phyloP scores from a whole-genome alignment of 208 protist species.

The Leptomonas pyrrhocoris region DNA sequence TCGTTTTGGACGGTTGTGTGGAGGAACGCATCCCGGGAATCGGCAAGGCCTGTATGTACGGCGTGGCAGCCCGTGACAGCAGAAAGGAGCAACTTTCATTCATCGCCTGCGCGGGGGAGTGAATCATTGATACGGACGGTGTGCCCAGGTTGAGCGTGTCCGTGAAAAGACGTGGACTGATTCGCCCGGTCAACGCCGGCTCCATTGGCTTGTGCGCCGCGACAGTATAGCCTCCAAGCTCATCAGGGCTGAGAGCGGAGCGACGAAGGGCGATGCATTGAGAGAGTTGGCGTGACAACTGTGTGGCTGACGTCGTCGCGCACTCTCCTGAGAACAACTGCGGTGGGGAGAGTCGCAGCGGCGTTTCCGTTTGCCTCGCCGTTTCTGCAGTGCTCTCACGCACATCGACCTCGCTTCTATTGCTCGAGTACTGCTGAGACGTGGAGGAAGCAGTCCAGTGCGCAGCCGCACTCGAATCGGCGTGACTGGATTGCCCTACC shows the following conservation, averaged over 20 bases:
- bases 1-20: not conserved
- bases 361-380: too few relatives aligned
- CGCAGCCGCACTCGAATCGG: not conserved
- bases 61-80: slow-evolving; percentile 1
- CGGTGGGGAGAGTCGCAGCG: too few relatives aligned
- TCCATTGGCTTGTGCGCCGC: not conserved
- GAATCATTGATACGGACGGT: slow-evolving; percentile 28
- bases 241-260: not conserved
- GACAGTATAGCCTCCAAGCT: not conserved
- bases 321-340: too few relatives aligned
- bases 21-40: slow-evolving; percentile 16
- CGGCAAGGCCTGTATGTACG: slow-evolving; percentile 23
- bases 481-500: not conserved
- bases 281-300: not conserved
- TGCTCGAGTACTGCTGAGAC: too few relatives aligned
- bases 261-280: not conserved
- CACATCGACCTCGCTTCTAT: too few relatives aligned
- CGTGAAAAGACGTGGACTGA: not conserved
- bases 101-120: slow-evolving; percentile 18
- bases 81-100: slow-evolving; percentile 30
- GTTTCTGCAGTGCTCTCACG: too few relatives aligned
- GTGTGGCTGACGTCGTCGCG: not conserved
- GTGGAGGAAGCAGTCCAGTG: too few relatives aligned
- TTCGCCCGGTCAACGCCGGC: not conserved
- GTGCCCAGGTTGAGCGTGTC: slow-evolving; percentile 33